Evolutionary conservation across 2,329 filamentous ascomycete genomes (phyloP).

Genomic region (Fusarium papillatum): DNA sequence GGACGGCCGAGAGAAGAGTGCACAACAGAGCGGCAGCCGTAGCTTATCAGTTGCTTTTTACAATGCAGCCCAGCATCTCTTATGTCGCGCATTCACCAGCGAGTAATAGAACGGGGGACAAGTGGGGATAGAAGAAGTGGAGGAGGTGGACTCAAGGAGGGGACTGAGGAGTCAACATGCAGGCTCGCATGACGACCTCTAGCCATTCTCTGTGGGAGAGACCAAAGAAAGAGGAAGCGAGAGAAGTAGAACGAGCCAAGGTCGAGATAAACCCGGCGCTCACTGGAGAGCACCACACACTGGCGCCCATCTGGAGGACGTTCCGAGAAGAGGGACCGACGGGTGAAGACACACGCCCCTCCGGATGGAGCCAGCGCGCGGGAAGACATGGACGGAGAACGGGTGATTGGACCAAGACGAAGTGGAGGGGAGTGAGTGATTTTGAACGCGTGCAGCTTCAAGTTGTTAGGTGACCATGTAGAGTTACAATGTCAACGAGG

Average conservation of each 20-base stretch:
- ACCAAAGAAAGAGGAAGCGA: conserved; percentile 1
- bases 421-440: conserved; percentile 40
- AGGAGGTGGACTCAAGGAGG: conserved; percentile 43
- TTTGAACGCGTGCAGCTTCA: conserved; percentile 35
- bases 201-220: conserved; percentile 5
- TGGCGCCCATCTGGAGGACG: conserved; percentile 10
- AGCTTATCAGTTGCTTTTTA: conserved; percentile 46
- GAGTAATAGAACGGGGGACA: conserved; percentile 36
- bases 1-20: conserved; percentile 37
- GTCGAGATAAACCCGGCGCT: conserved; percentile 25
- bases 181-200: conserved; percentile 35
- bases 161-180: conserved; percentile 39
- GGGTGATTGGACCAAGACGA: conserved; percentile 25
- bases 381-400: conserved; percentile 28
- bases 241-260: conserved; percentile 16
- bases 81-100: conserved; percentile 42
- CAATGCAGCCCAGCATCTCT: conserved; percentile 40
- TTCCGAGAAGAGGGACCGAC: conserved; percentile 18
- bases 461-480: conserved; percentile 36
- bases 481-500: conserved; percentile 33
- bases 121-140: conserved; percentile 41
- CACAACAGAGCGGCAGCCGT: conserved; percentile 43
- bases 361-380: conserved; percentile 9
- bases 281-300: background rate
- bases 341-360: conserved; percentile 28